These are phyloP conservation scores for Hydnomerulius pinastri DNA, from an alignment of 768 basidiomycete species.

Conservation along the genomic window DNA sequence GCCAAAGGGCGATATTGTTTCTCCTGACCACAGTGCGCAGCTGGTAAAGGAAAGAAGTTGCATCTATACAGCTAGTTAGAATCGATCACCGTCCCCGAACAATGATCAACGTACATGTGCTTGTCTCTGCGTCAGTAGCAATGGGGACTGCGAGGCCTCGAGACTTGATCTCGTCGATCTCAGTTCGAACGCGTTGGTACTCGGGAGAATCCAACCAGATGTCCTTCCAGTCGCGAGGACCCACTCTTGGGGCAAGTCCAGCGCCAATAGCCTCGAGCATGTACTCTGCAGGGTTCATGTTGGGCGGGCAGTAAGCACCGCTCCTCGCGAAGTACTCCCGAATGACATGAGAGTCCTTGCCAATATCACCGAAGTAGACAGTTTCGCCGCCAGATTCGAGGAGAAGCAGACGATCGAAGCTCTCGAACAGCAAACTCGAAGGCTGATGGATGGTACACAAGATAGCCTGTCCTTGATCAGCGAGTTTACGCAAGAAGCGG, in stretches of 20 bases:
- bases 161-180: constrained; percentile 50
- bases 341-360: constrained; percentile 65
- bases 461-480: constrained; percentile 85
- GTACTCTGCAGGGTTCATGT: constrained; percentile 79
- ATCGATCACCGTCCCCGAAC: background rate
- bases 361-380: constrained; percentile 93
- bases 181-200: constrained; percentile 38
- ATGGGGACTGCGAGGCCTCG: constrained; percentile 47
- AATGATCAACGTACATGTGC: constrained; percentile 44
- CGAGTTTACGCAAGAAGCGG: constrained; percentile 80
- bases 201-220: constrained; percentile 81
- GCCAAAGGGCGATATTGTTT: constrained; percentile 74
- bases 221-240: constrained; percentile 83
- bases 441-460: constrained; percentile 92
- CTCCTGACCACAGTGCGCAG: constrained; percentile 65
- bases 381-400: constrained; percentile 83
- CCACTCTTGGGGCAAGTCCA: constrained; percentile 69
- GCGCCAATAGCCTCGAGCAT: constrained; percentile 90
- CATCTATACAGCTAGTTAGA: constrained; percentile 45
- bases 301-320: constrained; percentile 69
- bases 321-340: constrained; percentile 75
- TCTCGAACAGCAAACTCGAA: constrained; percentile 82
- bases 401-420: constrained; percentile 73
- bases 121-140: constrained; percentile 40
- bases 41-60: constrained; percentile 77